phyloP scores from a whole-genome alignment of 164 flowering plant genomes.

The Piper betle region DNA sequence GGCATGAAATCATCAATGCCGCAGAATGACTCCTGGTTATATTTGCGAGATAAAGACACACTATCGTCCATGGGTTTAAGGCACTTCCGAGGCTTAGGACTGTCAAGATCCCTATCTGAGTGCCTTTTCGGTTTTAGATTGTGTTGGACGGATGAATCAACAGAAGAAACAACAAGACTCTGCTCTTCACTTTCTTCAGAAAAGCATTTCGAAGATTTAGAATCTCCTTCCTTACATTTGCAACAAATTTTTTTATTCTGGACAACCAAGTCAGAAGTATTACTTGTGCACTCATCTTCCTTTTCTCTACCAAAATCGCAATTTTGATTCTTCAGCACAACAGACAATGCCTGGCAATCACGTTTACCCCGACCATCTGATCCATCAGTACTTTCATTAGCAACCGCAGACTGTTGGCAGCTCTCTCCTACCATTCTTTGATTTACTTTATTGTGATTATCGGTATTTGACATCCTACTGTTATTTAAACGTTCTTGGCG shows the following conservation, averaged over 20 bases:
- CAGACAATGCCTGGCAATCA: conserved; percentile 12
- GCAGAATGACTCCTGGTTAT: conserved; percentile 58
- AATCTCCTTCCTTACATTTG: conserved; percentile 14
- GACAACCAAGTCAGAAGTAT: conserved; percentile 13
- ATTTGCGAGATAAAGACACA: conserved; percentile 41
- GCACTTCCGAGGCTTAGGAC: conserved; percentile 78
- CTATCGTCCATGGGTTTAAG: conserved; percentile 29
- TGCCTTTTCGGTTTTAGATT: conserved; percentile 45
- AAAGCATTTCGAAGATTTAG: conserved; percentile 12
- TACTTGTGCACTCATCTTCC: conserved; percentile 22
- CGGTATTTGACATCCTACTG: conserved; percentile 58
- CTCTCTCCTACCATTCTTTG: conserved; percentile 19
- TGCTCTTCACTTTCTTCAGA: conserved; percentile 9
- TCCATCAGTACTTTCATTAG: conserved; percentile 11
- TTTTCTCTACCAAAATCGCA: conserved; percentile 6
- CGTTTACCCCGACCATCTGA: conserved; percentile 15
- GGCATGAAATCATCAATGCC: conserved; percentile 52
- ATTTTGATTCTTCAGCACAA: conserved; percentile 13
- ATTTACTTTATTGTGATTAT: conserved; percentile 17
- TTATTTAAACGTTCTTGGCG: conserved; percentile 67
- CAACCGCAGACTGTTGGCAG: conserved; percentile 13
- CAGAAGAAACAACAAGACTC: conserved; percentile 28
- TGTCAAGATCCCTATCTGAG: conserved; percentile 54
- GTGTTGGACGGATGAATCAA: conserved; percentile 3
- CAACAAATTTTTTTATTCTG: conserved; percentile 9